A percentile compares a stretch with the other conserved stretches of the same genome.
phyloP scores from a whole-genome alignment of 768 basidiomycete species.

The Tephrocybe sp. region DNA sequence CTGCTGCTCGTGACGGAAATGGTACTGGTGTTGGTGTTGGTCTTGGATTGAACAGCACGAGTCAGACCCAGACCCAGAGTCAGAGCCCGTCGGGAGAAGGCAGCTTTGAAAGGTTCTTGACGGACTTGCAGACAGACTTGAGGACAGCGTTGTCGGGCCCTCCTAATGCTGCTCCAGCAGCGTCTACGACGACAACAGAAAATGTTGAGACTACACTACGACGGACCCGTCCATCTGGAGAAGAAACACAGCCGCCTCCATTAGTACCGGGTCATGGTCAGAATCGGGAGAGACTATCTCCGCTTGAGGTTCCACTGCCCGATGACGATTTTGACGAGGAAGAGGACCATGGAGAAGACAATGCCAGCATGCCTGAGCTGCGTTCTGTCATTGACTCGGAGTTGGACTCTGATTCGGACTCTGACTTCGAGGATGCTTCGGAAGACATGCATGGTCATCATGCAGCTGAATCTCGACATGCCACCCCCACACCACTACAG shows the following conservation, averaged over 20 bases:
- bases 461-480: neutral
- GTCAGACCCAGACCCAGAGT: neutral
- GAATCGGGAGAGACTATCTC: no score
- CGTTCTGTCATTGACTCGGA: slow-evolving; percentile 24
- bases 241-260: no score
- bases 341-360: slow-evolving; percentile 15
- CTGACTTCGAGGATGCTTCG: slow-evolving; percentile 29
- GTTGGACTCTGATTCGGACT: slow-evolving; percentile 32
- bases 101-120: slow-evolving; percentile 78
- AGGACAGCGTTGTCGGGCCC: slow-evolving; percentile 49
- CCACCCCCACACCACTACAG: neutral
- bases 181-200: neutral
- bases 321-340: neutral
- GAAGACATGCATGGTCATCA: slow-evolving; percentile 22
- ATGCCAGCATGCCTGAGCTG: slow-evolving; percentile 26
- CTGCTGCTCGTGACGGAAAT: slow-evolving; percentile 3
- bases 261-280: no score
- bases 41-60: neutral
- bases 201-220: neutral
- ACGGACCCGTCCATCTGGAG: no score
- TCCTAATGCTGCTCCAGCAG: neutral
- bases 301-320: no score
- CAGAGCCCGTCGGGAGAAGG: slow-evolving; percentile 44
- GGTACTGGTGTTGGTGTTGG: slow-evolving; percentile 3
- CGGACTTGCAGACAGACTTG: slow-evolving; percentile 75